phyloP scores from a whole-genome alignment of 2,329 filamentous ascomycete genomes.

The Laburnicola sp. region DNA sequence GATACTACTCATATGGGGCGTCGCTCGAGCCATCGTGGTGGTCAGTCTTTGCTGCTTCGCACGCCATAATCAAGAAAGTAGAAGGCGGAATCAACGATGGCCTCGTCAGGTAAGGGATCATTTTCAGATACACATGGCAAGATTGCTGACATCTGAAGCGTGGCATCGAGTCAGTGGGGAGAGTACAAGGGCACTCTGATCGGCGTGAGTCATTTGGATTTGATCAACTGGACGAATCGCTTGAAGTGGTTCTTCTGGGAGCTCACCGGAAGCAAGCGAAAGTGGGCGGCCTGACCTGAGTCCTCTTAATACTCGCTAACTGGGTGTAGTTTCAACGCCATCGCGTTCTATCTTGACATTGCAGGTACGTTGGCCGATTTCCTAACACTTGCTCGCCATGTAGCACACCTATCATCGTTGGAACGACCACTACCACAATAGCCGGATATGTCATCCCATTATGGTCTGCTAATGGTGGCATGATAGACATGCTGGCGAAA shows the following conservation, averaged over 20 bases:
- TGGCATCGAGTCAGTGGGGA: conserved; percentile 63
- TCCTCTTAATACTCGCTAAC: conserved; percentile 13
- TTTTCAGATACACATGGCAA: neutral
- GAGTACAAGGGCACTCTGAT: conserved; percentile 65
- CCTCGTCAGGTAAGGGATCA: conserved; percentile 55
- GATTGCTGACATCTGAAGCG: conserved; percentile 39
- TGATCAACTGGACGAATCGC: conserved; percentile 69
- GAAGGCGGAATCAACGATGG: conserved; percentile 66
- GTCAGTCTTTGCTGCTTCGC: conserved; percentile 61
- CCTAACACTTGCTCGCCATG: neutral
- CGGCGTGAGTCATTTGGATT: conserved; percentile 65
- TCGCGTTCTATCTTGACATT: conserved; percentile 66
- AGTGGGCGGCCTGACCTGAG: conserved; percentile 43
- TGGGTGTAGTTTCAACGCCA: conserved; percentile 63
- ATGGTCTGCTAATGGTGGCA: neutral
- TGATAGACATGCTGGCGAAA: conserved; percentile 45
- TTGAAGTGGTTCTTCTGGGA: conserved; percentile 62
- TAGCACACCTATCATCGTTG: neutral
- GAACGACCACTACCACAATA: neutral
- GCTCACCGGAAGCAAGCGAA: conserved; percentile 59
- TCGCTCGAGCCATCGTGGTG: conserved; percentile 58
- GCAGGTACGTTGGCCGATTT: conserved; percentile 53
- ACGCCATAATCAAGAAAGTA: conserved; percentile 56
- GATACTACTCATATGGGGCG: conserved; percentile 67
- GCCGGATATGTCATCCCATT: neutral